A percentile compares a stretch with the other conserved stretches of the same genome.
phyloP scores from a whole-genome alignment of 2,329 filamentous ascomycete species.

The Neocatenulostroma microsporum region DNA sequence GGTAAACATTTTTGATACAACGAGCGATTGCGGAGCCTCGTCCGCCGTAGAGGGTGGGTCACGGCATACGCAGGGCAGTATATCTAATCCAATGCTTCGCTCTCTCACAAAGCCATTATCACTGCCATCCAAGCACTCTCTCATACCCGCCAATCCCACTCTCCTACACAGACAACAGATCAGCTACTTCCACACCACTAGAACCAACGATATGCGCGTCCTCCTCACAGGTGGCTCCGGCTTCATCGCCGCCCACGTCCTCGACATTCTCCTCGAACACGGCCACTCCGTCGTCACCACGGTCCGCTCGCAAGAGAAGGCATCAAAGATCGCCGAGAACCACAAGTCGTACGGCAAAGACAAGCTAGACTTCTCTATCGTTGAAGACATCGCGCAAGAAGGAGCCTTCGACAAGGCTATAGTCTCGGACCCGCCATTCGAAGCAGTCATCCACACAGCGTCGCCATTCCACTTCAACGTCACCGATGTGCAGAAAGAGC shows the following conservation, averaged over 20 bases:
- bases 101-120: conserved; percentile 4
- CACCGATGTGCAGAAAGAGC: conserved; percentile 59
- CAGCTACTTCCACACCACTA: conserved; percentile 6
- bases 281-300: conserved; percentile 57
- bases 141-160: background rate
- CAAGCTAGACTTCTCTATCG: conserved; percentile 57
- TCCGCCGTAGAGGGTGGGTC: too few relatives aligned
- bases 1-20: too few relatives aligned
- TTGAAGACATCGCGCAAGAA: conserved; percentile 63
- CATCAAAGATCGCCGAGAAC: conserved; percentile 50
- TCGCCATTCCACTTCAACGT: conserved; percentile 69
- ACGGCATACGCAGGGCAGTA: too few relatives aligned
- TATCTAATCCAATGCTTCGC: too few relatives aligned
- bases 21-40: too few relatives aligned
- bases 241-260: conserved; percentile 59
- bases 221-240: conserved; percentile 47
- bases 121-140: too few relatives aligned
- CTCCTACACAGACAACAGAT: too few relatives aligned
- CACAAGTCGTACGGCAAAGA: conserved; percentile 46
- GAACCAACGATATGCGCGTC: conserved; percentile 23
- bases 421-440: conserved; percentile 57
- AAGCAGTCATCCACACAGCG: conserved; percentile 67
- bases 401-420: conserved; percentile 59
- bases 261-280: conserved; percentile 49
- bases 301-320: conserved; percentile 55